Evolutionary conservation across 2,329 filamentous ascomycete species (phyloP).

Genomic region (Coniochaeta sp.): DNA sequence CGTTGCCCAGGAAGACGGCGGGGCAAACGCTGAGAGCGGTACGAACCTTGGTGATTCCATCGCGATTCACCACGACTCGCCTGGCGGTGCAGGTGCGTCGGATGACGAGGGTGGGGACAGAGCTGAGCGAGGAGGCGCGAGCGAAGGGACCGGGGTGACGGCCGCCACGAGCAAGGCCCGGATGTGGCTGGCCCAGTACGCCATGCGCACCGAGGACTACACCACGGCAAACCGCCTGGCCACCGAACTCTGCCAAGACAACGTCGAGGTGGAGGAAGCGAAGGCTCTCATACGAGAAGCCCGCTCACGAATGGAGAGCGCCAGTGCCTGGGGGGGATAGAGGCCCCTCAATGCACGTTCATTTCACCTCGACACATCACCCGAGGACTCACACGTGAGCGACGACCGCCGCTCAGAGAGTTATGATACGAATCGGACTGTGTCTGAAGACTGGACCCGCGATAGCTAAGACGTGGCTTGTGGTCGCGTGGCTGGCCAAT

Average conservation of each 20-base stretch:
- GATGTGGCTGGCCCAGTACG: constrained; percentile 84
- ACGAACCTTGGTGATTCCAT: constrained; percentile 38
- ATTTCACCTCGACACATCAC: background rate
- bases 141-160: constrained; percentile 73
- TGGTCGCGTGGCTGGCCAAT: too few species aligned
- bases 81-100: constrained; percentile 20
- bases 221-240: constrained; percentile 71
- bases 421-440: background rate
- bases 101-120: constrained; percentile 27
- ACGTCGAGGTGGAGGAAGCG: constrained; percentile 92
- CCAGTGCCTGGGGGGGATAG: constrained; percentile 12
- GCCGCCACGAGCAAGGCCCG: constrained; percentile 86
- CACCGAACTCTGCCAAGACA: constrained; percentile 89
- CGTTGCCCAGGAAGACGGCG: constrained; percentile 82
- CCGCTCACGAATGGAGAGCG: constrained; percentile 61
- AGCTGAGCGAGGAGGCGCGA: constrained; percentile 11
- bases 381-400: background rate
- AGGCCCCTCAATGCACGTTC: background rate
- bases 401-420: background rate
- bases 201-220: constrained; percentile 70
- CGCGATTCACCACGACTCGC: constrained; percentile 49
- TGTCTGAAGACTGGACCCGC: background rate
- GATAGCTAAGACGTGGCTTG: background rate
- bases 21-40: constrained; percentile 25
- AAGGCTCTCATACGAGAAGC: constrained; percentile 88